These are phyloP conservation scores for Tephrocybe sp. DNA, from an alignment of 768 basidiomycete genomes.

Conservation along the genomic window DNA sequence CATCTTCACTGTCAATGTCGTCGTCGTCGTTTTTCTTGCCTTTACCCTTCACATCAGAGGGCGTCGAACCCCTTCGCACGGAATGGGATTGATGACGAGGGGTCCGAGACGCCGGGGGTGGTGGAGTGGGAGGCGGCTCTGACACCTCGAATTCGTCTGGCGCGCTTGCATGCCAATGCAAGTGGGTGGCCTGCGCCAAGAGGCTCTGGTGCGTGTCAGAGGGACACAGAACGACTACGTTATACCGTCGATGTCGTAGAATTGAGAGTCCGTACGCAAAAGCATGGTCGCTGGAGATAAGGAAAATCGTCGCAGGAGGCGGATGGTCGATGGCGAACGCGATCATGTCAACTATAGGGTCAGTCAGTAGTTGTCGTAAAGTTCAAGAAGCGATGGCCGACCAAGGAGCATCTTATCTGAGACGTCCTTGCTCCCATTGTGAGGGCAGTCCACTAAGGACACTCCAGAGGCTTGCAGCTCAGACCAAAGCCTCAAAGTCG, in stretches of 20 bases:
- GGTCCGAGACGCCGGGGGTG: conserved; percentile 3
- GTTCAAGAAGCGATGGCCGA: conserved; percentile 17
- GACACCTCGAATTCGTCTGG: conserved; percentile 22
- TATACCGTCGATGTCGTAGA: conserved; percentile 37
- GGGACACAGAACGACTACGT: conserved; percentile 40
- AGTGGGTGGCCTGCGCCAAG: conserved; percentile 45
- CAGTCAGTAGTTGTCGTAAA: neutral
- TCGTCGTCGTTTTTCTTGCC: conserved; percentile 7
- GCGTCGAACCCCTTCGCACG: neutral
- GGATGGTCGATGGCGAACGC: conserved; percentile 42
- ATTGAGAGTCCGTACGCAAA: conserved; percentile 44
- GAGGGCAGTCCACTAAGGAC: conserved; percentile 40
- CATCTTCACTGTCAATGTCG: neutral
- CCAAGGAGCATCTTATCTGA: conserved; percentile 55
- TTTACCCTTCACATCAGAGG: conserved; percentile 3
- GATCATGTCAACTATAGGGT: conserved; percentile 23
- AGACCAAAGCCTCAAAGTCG: conserved; percentile 33
- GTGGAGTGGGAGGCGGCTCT: conserved; percentile 1
- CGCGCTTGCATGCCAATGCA: conserved; percentile 46
- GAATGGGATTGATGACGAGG: conserved; percentile 3
- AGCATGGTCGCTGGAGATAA: conserved; percentile 48
- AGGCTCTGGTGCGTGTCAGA: conserved; percentile 35
- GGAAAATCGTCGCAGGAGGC: conserved; percentile 41
- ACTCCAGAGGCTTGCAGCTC: conserved; percentile 51
- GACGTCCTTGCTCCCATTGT: conserved; percentile 36